Base-by-base conservation (phyloP, 768 basidiomycete species). In the Amanita subjunquillea region DNA sequence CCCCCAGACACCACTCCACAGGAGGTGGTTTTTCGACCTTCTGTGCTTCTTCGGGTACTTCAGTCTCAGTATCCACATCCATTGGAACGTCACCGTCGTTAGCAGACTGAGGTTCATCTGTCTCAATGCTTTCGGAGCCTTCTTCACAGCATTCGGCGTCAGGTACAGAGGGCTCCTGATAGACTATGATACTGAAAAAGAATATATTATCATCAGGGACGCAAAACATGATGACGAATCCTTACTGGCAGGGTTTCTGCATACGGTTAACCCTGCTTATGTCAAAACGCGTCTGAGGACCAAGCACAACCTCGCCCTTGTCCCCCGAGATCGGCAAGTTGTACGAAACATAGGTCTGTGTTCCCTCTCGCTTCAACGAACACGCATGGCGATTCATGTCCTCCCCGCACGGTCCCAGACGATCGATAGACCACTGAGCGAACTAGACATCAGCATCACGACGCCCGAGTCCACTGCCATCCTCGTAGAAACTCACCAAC, bases 181-280 rank as follows among this genome's bases (percentile, higher is more conserved):
- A 38, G 7, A 53, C 44, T 17, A 25, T 17, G 36, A 53, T 53
- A 38, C 51, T 53, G 30, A 20, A 13, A 40, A 39, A 5, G 17
- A 38, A 10, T 12, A 36, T 6, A 7, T 17, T 17, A 17, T 17
- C 17, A 13, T 48, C 32, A 34, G 36, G 13, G 47, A 32, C 39
- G 22, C 22, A 20, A 38, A 29, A 37, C 7, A 20, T 4, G 20
- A 42, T 42, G 10, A 42, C 4, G 4, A 22, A 20, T 25, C 13
- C 51, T 53, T 42, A 53, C 51, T 46, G 36, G 36, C 51, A 38
- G 22, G 51, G 51, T 25, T 20, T 53, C 22, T 45, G 9, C 44
- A 46, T 45, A n/a, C 23, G 51, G n/a, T 17, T 27, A 45, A 46
- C 36, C 37, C 51, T 53, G 40, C 30, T 17, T 5, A 53, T 20